Conservation (phyloP, 441 rosid species). For the Pelargonium myrrhifolium region DNA sequence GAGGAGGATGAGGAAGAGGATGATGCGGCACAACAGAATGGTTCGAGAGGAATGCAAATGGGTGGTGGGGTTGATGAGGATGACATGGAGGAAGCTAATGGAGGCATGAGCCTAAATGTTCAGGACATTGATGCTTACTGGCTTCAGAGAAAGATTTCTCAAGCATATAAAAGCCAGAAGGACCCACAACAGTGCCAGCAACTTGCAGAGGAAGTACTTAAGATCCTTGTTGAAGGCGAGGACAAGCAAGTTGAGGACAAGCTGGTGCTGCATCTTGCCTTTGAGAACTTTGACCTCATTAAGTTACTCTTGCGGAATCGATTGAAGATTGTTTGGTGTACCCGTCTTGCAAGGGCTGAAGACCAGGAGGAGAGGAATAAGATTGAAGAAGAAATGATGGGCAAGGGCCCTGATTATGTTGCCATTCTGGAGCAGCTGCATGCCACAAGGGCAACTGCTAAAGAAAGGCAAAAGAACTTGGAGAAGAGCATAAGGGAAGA, state of each 20-base stretch:
- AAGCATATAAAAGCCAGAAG: background rate
- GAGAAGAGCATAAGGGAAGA: conserved; percentile 94
- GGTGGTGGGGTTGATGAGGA: conserved; percentile 74
- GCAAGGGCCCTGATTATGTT: conserved; percentile 55
- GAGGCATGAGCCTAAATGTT: conserved; percentile 67
- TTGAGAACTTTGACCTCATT: conserved; percentile 60
- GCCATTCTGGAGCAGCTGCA: conserved; percentile 87
- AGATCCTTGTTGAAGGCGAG: conserved; percentile 76
- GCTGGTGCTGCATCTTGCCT: conserved; percentile 56
- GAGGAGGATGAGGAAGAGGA: conserved; percentile 78
- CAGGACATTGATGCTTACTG: conserved; percentile 95
- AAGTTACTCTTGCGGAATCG: conserved; percentile 61
- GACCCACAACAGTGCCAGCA: background rate
- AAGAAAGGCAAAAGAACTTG: conserved; percentile 85
- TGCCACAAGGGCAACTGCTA: conserved; percentile 89
- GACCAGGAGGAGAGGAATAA: conserved; percentile 74
- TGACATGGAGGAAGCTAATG: conserved; percentile 56
- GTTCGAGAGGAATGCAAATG: conserved; percentile 75
- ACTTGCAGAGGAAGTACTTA: conserved; percentile 76
- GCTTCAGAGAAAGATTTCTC: conserved; percentile 85
- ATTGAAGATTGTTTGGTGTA: conserved; percentile 87
- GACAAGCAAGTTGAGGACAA: conserved; percentile 73
- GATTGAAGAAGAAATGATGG: conserved; percentile 79
- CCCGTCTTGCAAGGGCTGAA: conserved; percentile 85
- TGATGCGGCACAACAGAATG: conserved; percentile 45